Evolutionary conservation across 2,329 filamentous ascomycete species (phyloP).

Genomic region (Alternaria dauci): DNA sequence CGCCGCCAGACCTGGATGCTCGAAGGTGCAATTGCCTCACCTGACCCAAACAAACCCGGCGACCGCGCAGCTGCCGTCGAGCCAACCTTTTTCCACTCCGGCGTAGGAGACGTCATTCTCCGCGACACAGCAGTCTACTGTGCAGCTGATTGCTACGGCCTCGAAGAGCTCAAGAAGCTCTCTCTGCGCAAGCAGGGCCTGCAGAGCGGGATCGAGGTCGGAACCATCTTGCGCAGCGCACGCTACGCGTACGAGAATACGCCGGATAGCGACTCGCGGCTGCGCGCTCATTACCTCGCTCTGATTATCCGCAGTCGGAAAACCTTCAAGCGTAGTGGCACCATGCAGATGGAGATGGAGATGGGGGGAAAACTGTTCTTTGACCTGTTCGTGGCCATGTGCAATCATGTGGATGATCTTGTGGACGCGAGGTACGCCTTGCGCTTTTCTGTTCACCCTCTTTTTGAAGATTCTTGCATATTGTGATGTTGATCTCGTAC

Average conservation of each 20-base stretch:
- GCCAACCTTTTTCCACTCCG: conserved; percentile 79
- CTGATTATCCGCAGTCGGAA: conserved; percentile 96
- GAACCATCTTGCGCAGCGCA: conserved; percentile 88
- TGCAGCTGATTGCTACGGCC: conserved; percentile 85
- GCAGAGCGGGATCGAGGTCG: conserved; percentile 90
- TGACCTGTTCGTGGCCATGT: conserved; percentile 97
- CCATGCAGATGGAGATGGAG: conserved; percentile 99
- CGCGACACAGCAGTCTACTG: conserved; percentile 96
- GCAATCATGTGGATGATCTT: conserved; percentile 97
- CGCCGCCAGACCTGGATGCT: conserved; percentile 88
- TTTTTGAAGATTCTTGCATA: background rate
- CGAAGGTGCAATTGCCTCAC: conserved; percentile 72
- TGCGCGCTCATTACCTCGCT: conserved; percentile 96
- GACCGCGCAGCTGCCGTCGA: conserved; percentile 67
- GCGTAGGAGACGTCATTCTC: conserved; percentile 78
- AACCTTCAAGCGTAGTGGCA: conserved; percentile 97
- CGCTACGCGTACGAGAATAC: conserved; percentile 97
- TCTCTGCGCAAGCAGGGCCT: conserved; percentile 93
- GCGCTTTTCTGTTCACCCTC: conserved; percentile 23
- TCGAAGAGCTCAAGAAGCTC: conserved; percentile 91
- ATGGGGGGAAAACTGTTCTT: conserved; percentile 94
- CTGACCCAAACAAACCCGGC: conserved; percentile 62
- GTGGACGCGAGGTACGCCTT: conserved; percentile 73
- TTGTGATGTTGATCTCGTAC: conserved; percentile 19
- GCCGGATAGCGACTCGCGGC: conserved; percentile 87